Evolutionary conservation across 768 basidiomycete species (phyloP), one percentile per base, ranked within the genome.

Genomic region (Suillus lakei): DNA sequence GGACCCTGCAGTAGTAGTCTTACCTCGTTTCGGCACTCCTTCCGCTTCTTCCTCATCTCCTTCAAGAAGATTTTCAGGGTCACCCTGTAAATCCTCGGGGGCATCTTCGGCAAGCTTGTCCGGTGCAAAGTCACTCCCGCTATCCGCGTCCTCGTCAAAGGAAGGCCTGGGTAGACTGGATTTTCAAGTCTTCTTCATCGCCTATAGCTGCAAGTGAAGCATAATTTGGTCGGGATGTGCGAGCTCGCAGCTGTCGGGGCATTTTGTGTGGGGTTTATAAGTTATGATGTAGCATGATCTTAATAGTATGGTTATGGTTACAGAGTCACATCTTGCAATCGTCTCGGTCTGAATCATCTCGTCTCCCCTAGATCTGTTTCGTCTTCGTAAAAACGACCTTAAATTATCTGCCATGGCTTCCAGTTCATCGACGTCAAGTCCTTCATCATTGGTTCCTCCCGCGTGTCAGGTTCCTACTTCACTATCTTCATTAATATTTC

Each of bases 101-200:
- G 74, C 74, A 15, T 74, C 75, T 10, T 67, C 70, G 6, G 72
- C 73, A 12, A 70, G 72, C 46, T 72, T 73, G 48, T 74, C 83
- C 1, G 81, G 85, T 5, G 81, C 77, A 73, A 90, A 89, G 67
- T 89, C 89, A 70, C 87, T 88, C 36, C 77, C 85, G 64, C 82
- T 85, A 64, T 79, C 79, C 15, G 26, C 66, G 16, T 70, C 70
- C n/a, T 70, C 73, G 26, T 73, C 68, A 0, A 64, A 50, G 1
- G 68, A 60, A n/a, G 50, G 48, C 13, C 59, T 72, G 5, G 87
- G 85, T 21, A 83, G 82, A 1, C 81, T 83, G 3, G 79, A n/a
- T 78, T 8, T 68, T 70, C 9, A 71, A 72, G 7, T 59, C 67
- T 44, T 76, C 76, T 23, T 80, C 77, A 32, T 69, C 69, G 1